phyloP scores from a whole-genome alignment of 1,284 basidiomycete genomes.

The Cryptococcus sp. region DNA sequence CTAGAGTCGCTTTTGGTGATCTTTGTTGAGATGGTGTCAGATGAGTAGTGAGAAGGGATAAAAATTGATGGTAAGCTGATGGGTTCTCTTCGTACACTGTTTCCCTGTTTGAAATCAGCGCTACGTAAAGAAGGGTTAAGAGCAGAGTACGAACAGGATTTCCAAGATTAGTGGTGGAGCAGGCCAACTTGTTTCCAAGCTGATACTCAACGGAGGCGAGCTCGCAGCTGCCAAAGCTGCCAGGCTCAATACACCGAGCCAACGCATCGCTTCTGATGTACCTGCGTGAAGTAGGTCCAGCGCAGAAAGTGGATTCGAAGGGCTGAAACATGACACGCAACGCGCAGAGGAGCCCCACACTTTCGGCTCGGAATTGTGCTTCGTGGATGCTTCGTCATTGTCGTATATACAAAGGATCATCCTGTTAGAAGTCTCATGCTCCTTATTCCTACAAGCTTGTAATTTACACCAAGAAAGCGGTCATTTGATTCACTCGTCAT shows the following conservation, averaged over 20 bases:
- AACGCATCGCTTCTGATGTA: constrained; percentile 5
- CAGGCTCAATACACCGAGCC: constrained; percentile 1
- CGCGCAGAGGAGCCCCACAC: too few species aligned
- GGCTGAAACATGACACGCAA: neutral
- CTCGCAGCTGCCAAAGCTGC: constrained; percentile 7
- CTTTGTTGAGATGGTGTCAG: constrained; percentile 12
- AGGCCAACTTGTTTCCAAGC: constrained; percentile 73
- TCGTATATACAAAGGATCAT: too few species aligned
- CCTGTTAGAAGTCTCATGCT: too few species aligned
- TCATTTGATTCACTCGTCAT: constrained; percentile 3
- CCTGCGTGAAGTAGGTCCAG: neutral
- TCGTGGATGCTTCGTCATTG: too few species aligned
- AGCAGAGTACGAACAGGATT: constrained; percentile 61
- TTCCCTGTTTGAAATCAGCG: constrained; percentile 51
- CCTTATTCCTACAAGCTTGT: too few species aligned
- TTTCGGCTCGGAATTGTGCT: too few species aligned
- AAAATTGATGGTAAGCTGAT: constrained; percentile 62
- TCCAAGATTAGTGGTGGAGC: constrained; percentile 71
- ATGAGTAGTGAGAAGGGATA: constrained; percentile 60
- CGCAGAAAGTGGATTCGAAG: neutral
- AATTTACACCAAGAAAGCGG: too few species aligned
- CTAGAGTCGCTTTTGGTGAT: constrained; percentile 21
- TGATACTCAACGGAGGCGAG: constrained; percentile 70
- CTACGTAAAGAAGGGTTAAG: neutral
- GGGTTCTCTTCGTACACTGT: constrained; percentile 62